Evolutionary conservation across 177 flowering plant species (phyloP).

Genomic region (Telopea speciosissima): DNA sequence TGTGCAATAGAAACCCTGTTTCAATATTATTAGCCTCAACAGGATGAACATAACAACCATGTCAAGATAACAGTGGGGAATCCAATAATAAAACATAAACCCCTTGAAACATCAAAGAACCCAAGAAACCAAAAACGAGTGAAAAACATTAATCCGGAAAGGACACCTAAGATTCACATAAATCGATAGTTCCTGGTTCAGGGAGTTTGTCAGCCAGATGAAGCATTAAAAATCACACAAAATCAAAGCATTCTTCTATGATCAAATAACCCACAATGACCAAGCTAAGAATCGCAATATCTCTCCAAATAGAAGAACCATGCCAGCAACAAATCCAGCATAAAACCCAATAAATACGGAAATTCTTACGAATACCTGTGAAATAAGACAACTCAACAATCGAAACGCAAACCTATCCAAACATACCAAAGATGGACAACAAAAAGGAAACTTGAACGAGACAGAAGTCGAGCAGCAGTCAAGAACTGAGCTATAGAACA

Average conservation of each 20-base stretch:
- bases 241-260: background rate
- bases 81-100: background rate
- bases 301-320: background rate
- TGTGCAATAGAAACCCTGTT: constrained; percentile 29
- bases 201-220: background rate
- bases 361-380: too few species aligned
- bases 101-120: background rate
- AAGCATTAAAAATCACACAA: background rate
- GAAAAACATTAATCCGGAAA: background rate
- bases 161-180: too few species aligned
- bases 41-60: background rate
- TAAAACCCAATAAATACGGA: too few species aligned
- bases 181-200: background rate
- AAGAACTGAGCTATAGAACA: too few species aligned
- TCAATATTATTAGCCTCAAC: constrained; percentile 8
- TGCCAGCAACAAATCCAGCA: background rate
- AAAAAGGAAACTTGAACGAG: too few species aligned
- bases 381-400: too few species aligned
- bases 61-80: background rate
- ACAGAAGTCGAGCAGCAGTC: too few species aligned
- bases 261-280: background rate
- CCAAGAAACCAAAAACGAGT: background rate
- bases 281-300: background rate
- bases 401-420: too few species aligned
- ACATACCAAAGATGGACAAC: too few species aligned